Base-by-base conservation (phyloP, 2,329 filamentous ascomycete genomes). In the Diaporthe destruens region DNA sequence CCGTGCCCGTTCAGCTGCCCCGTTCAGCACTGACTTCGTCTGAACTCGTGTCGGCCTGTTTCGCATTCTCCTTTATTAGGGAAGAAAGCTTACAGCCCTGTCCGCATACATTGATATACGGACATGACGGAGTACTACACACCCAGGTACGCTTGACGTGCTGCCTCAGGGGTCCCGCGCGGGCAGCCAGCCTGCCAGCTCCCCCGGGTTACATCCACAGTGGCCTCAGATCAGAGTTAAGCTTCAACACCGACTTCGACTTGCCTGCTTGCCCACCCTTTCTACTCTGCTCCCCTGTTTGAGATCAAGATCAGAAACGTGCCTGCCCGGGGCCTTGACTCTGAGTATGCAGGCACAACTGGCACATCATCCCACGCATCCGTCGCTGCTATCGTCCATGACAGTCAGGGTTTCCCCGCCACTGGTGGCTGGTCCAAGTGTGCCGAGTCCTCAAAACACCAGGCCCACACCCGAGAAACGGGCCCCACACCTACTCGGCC, bases 261-360 rank as follows among this genome's bases (percentile, higher is more conserved):
- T n/a, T n/a, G n/a, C n/a, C n/a, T n/a, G 29, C 47, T n/a, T 66
- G 47, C 61, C 61, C 61, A 66, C 61, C 61, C 61, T 39, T 53
- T 53, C 39, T 25, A 32, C 47, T 53, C 39, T 53, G 2, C 44
- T 20, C 61, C 61, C 61, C 61, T 66, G 61, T 66, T 66, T 66
- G 61, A 66, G 61, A 66, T 66, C 61, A 66, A 66, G 61, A 66
- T 66, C 61, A 66, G 61, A 66, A 66, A 66, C 47, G 29, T 66
- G 61, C 44, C 61, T n/a, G 29, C 29, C 29, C 29, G 29, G 29
- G n/a, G 61, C 61, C 32, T 53, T 66, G 32, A 20, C 8, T 20
- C 44, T 66, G 9, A 12, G 32, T 7, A 18, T n/a, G 1, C 29
- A 34, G 44, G 44, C 44, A 39, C 8, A 6, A 6, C 36, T 9